Conservation (phyloP, 2,329 filamentous ascomycete genomes). For the Acrodontium crateriforme region DNA sequence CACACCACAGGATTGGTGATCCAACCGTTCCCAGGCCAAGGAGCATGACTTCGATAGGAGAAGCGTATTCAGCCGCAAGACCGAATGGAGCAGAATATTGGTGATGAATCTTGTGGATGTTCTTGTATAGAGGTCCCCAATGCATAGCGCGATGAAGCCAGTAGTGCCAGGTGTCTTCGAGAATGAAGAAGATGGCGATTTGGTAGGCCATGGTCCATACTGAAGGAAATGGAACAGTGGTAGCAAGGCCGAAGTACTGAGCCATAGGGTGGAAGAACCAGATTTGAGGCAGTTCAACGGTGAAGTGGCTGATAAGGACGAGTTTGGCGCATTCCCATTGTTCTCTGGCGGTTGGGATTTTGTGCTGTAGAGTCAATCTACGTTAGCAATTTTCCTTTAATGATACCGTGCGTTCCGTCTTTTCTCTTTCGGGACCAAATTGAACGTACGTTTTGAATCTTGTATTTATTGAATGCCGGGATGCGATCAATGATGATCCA, state of each 20-base stretch:
- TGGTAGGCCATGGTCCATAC: conserved; percentile 79
- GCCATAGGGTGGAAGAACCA: conserved; percentile 98
- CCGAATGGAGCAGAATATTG: conserved; percentile 97
- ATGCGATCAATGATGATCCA: conserved; percentile 88
- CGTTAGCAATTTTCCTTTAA: no score
- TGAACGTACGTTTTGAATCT: conserved; percentile 67
- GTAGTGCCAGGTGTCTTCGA: conserved; percentile 98
- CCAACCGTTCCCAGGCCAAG: conserved; percentile 79
- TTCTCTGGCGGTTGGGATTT: conserved; percentile 83
- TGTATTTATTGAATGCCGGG: conserved; percentile 80
- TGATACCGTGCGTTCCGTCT: conserved; percentile 5
- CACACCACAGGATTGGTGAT: conserved; percentile 69
- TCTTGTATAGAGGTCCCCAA: conserved; percentile 89
- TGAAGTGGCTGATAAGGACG: conserved; percentile 90
- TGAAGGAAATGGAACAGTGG: conserved; percentile 77
- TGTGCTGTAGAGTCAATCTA: conserved; percentile 44
- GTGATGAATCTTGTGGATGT: conserved; percentile 98
- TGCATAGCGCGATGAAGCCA: conserved; percentile 88
- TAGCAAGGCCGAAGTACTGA: conserved; percentile 79
- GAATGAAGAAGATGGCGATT: conserved; percentile 83
- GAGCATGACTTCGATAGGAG: conserved; percentile 91
- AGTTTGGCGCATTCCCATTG: conserved; percentile 90
- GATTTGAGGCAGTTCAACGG: conserved; percentile 94
- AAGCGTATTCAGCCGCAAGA: conserved; percentile 91
- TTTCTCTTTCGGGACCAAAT: neutral